Evolutionary conservation across 768 basidiomycete genomes (phyloP).

Genomic region (Russula compacta): DNA sequence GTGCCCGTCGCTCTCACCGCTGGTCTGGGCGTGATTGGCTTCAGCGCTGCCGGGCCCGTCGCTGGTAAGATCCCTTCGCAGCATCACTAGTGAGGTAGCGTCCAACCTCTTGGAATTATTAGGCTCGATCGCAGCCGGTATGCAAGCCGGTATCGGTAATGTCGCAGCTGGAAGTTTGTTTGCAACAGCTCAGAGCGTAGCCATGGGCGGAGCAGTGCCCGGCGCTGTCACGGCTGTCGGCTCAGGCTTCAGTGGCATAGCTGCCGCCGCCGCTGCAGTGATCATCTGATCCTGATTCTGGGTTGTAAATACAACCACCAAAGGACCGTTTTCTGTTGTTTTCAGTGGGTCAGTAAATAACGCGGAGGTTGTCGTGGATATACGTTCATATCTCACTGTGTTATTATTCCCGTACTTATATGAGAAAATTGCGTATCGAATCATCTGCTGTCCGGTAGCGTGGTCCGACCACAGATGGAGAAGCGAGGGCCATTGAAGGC

Average conservation of each 20-base stretch:
- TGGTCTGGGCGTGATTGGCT: background rate
- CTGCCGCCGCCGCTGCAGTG: background rate
- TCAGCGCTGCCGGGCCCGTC: slow-evolving; percentile 2
- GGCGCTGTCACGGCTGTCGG: background rate
- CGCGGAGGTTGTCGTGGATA: too few species aligned
- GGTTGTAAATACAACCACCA: too few species aligned
- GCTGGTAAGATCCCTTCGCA: background rate
- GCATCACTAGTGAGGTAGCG: too few species aligned
- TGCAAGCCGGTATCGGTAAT: slow-evolving; percentile 3
- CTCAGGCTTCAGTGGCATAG: too few species aligned
- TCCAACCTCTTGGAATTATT: background rate
- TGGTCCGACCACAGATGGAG: too few species aligned
- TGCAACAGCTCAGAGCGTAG: background rate
- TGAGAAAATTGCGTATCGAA: too few species aligned
- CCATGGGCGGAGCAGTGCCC: slow-evolving; percentile 5
- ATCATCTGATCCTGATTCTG: background rate
- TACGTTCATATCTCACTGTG: too few species aligned
- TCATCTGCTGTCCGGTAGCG: too few species aligned
- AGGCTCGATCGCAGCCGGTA: background rate
- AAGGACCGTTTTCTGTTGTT: too few species aligned
- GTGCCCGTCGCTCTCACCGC: background rate
- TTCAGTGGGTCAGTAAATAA: too few species aligned
- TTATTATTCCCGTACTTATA: too few species aligned
- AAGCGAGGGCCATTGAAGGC: too few species aligned
- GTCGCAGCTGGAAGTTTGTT: slow-evolving; percentile 1